These are phyloP conservation scores for Castanea sativa DNA, from an alignment of 306 rosid species.

Conservation along the genomic window DNA sequence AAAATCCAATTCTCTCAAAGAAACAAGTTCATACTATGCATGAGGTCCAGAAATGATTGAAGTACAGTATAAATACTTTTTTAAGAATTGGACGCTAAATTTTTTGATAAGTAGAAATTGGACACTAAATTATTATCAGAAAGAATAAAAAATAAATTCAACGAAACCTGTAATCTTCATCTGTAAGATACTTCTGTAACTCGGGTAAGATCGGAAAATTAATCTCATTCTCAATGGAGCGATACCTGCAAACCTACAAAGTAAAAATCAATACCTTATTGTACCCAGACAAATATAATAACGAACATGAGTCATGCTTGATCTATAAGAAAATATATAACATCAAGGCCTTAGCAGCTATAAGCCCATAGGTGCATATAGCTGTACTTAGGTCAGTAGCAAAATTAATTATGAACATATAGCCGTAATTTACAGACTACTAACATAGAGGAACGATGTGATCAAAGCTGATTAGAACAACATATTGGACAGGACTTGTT, in stretches of 20 bases:
- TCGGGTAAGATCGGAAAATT: constrained; percentile 70
- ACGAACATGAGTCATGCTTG: constrained; percentile 1
- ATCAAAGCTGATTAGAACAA: too few species aligned
- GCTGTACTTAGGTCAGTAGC: too few species aligned
- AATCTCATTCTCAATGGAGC: constrained; percentile 72
- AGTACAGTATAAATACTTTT: neutral
- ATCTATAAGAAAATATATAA: neutral
- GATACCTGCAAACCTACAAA: constrained; percentile 92
- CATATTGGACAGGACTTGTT: too few species aligned
- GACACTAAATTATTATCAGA: neutral
- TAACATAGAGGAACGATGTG: too few species aligned
- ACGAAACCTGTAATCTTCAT: constrained; percentile 86
- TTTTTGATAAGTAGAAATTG: too few species aligned
- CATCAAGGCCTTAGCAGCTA: neutral
- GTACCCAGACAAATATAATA: constrained; percentile 7
- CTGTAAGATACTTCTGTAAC: constrained; percentile 81
- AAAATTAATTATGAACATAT: too few species aligned
- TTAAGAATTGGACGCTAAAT: neutral
- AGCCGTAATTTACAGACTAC: too few species aligned
- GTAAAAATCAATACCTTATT: constrained; percentile 20
- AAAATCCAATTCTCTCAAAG: neutral
- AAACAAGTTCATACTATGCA: neutral
- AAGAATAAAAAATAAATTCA: constrained; percentile 21
- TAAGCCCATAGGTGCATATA: too few species aligned
- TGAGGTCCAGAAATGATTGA: neutral